Conservation (phyloP, 2,329 filamentous ascomycete genomes). For the Trichoderma citrinoviride region DNA sequence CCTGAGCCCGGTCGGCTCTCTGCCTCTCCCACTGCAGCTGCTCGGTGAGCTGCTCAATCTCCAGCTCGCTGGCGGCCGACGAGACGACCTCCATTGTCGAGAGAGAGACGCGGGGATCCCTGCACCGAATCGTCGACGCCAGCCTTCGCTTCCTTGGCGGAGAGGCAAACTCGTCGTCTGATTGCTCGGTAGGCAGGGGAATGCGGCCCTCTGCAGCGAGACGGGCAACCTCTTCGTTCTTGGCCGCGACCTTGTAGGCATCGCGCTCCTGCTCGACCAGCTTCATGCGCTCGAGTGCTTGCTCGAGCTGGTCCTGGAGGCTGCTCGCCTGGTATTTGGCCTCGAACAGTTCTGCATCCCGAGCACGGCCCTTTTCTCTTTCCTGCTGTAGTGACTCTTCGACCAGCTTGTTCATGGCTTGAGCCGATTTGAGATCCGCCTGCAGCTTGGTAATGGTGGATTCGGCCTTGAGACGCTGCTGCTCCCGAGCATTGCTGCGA, state of each 20-base stretch:
- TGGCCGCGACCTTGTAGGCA: constrained; percentile 66
- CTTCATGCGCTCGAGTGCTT: constrained; percentile 60
- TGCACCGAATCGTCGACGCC: constrained; percentile 27
- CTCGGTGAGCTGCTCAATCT: constrained; percentile 55
- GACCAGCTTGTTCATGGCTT: constrained; percentile 50
- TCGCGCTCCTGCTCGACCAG: constrained; percentile 72
- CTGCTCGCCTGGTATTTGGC: constrained; percentile 64
- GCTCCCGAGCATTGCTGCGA: constrained; percentile 2
- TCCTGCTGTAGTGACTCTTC: constrained; percentile 62
- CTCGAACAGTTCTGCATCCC: constrained; percentile 68
- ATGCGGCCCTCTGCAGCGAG: constrained; percentile 71
- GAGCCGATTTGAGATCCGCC: constrained; percentile 66
- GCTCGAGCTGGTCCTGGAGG: constrained; percentile 64
- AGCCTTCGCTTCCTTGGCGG: constrained; percentile 48
- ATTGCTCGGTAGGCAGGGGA: constrained; percentile 58
- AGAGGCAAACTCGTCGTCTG: constrained; percentile 61
- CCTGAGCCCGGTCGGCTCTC: constrained; percentile 65
- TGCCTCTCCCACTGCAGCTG: constrained; percentile 59
- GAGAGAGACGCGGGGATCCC: constrained; percentile 46
- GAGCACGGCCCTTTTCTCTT: constrained; percentile 57
- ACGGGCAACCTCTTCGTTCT: constrained; percentile 70
- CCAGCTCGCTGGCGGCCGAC: constrained; percentile 55
- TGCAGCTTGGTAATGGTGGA: constrained; percentile 66
- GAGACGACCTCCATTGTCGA: constrained; percentile 51
- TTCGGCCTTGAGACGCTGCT: constrained; percentile 73